These are phyloP conservation scores for Ajuga reptans DNA, from an alignment of 305 asterid genomes.

Conservation along the genomic window DNA sequence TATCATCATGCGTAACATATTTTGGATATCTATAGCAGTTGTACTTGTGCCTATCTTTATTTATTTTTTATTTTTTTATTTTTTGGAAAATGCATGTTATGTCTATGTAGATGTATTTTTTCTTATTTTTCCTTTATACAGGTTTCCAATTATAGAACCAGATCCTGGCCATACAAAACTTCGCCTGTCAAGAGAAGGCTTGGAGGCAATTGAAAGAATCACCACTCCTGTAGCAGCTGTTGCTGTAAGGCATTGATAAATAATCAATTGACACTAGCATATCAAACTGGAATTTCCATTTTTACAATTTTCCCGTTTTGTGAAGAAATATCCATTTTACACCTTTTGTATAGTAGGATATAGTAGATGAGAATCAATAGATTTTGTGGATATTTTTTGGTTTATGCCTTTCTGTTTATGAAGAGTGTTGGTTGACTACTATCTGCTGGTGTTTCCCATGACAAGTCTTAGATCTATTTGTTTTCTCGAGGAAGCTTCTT, in stretches of 20 bases:
- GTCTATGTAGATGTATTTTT: neutral
- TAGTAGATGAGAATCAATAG: neutral
- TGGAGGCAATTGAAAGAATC: constrained; percentile 85
- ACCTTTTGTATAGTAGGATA: neutral
- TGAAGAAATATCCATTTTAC: neutral
- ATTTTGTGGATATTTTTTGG: neutral
- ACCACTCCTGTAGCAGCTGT: constrained; percentile 87
- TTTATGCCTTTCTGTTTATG: neutral
- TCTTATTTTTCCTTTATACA: constrained; percentile 26
- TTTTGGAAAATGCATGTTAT: neutral
- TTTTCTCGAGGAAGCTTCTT: neutral
- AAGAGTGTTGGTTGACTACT: neutral
- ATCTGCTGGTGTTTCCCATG: neutral
- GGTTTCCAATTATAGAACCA: constrained; percentile 95
- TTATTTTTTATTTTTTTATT: too few species aligned
- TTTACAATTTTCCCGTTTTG: neutral
- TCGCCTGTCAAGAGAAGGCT: constrained; percentile 81
- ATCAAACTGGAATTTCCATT: neutral
- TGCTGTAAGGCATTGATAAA: constrained; percentile 79
- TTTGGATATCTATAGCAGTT: neutral
- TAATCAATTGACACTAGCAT: constrained; percentile 14
- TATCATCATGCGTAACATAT: neutral
- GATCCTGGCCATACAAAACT: constrained; percentile 98
- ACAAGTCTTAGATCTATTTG: neutral
- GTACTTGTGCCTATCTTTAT: neutral